Conservation (phyloP, 1,139 yeast genomes). For the Candida sp. region DNA sequence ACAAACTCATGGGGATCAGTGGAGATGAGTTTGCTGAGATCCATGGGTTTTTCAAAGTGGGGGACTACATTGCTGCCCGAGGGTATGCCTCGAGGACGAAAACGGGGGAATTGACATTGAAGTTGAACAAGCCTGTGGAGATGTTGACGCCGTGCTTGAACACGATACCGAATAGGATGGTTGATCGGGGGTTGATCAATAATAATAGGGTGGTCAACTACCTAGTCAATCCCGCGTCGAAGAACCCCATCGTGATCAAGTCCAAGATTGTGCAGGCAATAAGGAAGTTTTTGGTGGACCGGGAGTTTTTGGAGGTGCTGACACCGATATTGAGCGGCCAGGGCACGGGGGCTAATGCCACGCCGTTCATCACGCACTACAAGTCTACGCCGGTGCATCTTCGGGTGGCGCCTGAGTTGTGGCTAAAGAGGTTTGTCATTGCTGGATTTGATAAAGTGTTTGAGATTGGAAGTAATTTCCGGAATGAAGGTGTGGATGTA, state of each 20-base stretch:
- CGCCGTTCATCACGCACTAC: conserved; percentile 74
- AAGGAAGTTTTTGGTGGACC: conserved; percentile 56
- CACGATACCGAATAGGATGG: conserved; percentile 61
- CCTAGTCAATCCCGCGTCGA: conserved; percentile 57
- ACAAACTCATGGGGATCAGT: conserved; percentile 44
- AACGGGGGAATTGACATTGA: conserved; percentile 78
- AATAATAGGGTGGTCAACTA: conserved; percentile 78
- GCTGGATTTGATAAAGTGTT: conserved; percentile 86
- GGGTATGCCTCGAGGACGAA: conserved; percentile 81
- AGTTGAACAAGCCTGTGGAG: conserved; percentile 51
- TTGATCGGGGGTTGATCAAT: conserved; percentile 60
- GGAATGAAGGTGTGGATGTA: conserved; percentile 93
- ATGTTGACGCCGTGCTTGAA: conserved; percentile 73
- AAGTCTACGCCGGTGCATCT: conserved; percentile 51
- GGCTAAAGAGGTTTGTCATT: conserved; percentile 84
- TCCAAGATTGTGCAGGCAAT: conserved; percentile 57
- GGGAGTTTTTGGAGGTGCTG: conserved; percentile 77
- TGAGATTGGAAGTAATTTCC: conserved; percentile 84
- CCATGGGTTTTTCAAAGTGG: conserved; percentile 59
- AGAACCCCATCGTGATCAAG: conserved; percentile 56
- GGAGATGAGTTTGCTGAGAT: conserved; percentile 46
- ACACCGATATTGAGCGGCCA: conserved; percentile 80
- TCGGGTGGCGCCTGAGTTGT: conserved; percentile 93
- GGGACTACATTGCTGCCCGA: conserved; percentile 67
- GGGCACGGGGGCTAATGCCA: conserved; percentile 90